These are phyloP conservation scores for Saturnispora besseyi DNA, from an alignment of 805 yeast genomes.

Conservation along the genomic window DNA sequence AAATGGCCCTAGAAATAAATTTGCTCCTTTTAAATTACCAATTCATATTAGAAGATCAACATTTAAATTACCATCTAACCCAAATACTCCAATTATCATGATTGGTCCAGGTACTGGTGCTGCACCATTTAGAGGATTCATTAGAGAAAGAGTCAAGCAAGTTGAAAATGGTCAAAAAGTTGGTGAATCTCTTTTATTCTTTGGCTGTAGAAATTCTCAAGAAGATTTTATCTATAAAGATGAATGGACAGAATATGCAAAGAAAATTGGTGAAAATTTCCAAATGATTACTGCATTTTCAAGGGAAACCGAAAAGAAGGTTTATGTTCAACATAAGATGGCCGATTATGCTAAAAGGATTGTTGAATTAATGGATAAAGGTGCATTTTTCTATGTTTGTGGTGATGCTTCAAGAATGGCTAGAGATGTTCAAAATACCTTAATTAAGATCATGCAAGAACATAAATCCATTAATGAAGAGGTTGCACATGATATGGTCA, in stretches of 20 bases:
- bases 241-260: slow-evolving; percentile 79
- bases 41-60: slow-evolving; percentile 83
- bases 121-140: slow-evolving; percentile 90
- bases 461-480: slow-evolving; percentile 35
- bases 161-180: slow-evolving; percentile 60
- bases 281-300: slow-evolving; percentile 59
- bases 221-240: slow-evolving; percentile 82
- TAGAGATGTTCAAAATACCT: slow-evolving; percentile 67
- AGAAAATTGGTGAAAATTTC: slow-evolving; percentile 64
- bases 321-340: slow-evolving; percentile 76
- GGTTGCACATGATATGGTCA: slow-evolving; percentile 62
- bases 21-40: slow-evolving; percentile 44
- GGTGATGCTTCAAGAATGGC: slow-evolving; percentile 94
- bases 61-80: slow-evolving; percentile 76
- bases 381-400: slow-evolving; percentile 85
- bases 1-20: slow-evolving; percentile 71
- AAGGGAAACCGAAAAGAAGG: slow-evolving; percentile 47
- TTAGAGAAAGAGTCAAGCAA: slow-evolving; percentile 60
- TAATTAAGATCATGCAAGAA: slow-evolving; percentile 50
- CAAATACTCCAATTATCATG: slow-evolving; percentile 70
- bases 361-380: slow-evolving; percentile 39
- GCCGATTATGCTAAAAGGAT: slow-evolving; percentile 41
- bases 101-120: slow-evolving; percentile 96
- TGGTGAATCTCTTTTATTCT: slow-evolving; percentile 68
- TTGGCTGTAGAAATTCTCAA: slow-evolving; percentile 71